These are phyloP conservation scores for Cutaneotrichosporon arboriforme DNA, from an alignment of 1,284 basidiomycete species.

Conservation along the genomic window DNA sequence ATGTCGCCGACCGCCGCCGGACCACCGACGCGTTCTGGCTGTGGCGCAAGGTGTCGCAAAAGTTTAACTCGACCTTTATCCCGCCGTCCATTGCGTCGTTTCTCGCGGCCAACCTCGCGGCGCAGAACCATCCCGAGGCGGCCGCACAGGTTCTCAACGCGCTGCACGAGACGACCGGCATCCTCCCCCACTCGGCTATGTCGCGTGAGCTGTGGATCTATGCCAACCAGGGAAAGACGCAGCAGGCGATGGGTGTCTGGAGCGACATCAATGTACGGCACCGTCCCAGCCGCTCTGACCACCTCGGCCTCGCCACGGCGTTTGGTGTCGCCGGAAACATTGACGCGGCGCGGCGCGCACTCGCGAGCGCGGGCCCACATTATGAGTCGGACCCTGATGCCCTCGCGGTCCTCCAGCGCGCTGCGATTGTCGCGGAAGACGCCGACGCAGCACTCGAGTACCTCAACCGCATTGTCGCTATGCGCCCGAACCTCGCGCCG, in stretches of 20 bases:
- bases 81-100: constrained; percentile 3
- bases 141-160: constrained; percentile 8
- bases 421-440: constrained; percentile 19
- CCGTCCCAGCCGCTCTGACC: constrained; percentile 3
- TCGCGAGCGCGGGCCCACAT: not conserved
- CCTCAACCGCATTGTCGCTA: constrained; percentile 12
- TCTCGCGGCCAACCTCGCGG: constrained; percentile 8
- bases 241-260: constrained; percentile 7
- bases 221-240: constrained; percentile 5
- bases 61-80: constrained; percentile 8
- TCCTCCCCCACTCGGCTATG: constrained; percentile 10
- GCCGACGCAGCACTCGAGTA: constrained; percentile 12
- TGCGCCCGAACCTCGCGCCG: constrained; percentile 12
- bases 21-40: constrained; percentile 4
- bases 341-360: not conserved
- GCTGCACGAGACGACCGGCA: constrained; percentile 5
- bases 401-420: constrained; percentile 20
- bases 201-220: constrained; percentile 13
- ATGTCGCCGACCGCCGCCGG: not conserved
- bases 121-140: not conserved
- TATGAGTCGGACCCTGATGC: constrained; percentile 5
- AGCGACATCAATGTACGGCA: constrained; percentile 6
- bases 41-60: constrained; percentile 7
- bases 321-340: constrained; percentile 8
- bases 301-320: constrained; percentile 1